Base-by-base conservation (phyloP, 495 filamentous ascomycete species). In the Xylaria castorea region DNA sequence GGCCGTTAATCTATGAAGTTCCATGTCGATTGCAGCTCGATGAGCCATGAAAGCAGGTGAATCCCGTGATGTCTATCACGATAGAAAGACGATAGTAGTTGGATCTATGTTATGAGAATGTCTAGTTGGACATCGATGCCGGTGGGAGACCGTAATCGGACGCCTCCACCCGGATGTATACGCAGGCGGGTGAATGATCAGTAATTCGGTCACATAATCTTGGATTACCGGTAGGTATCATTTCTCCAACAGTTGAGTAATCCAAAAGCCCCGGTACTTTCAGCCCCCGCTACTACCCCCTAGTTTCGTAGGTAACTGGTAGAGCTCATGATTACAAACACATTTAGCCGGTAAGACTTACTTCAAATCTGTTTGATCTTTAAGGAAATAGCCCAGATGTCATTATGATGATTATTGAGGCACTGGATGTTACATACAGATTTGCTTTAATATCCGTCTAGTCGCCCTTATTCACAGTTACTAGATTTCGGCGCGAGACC, bases 1-100 rank as follows among this genome's bases (percentile, higher is more conserved):
- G 46, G 83, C 84, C 1, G 80, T 84, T 5, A 85, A 76, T 46
- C 76, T 78, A 58, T 81, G 83, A 9, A 74, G 77, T 66, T 82
- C 78, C 73, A 79, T 79, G 36, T 5, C 46, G 46, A 32, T 70
- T 70, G 40, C 11, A 62, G n/a, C 27, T 32, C 40, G 20, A 40
- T 32, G 11, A 1, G 6, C 3, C 22, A 46, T 48, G n/a, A 18
- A 32, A 3, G 38, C 5, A 9, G 12, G 20, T 68, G 3, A n/a
- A 40, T 11, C 51, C 4, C 2, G 51, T 30, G 1, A 46, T 8
- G 1, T 36, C 38, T 61, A 42, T 48, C 40, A 22, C 18, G 40
- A 18, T 16, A 55, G 42, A 5, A 50, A 36, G 40, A 25, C 42
- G 40, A 48, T 7, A n/a, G 36, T 38, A 48, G 34, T 27, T 58